A percentile compares a stretch with the other conserved stretches of the same genome.
Conservation (phyloP, 2,329 filamentous ascomycete species). For the Fusarium nematophilum region DNA sequence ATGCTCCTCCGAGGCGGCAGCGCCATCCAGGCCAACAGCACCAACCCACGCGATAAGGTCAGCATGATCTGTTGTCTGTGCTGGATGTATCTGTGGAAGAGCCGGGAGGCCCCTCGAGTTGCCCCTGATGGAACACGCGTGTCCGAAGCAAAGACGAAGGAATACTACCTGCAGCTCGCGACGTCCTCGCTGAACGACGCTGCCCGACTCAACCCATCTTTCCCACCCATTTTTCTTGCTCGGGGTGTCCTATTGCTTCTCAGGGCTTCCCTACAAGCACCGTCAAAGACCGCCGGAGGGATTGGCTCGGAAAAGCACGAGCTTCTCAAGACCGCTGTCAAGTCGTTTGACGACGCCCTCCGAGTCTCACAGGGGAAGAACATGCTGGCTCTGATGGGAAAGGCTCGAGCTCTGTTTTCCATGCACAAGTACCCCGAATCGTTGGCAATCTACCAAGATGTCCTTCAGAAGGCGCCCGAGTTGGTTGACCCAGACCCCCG, state of each 20-base stretch:
- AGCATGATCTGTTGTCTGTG: constrained; percentile 86
- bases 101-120: constrained; percentile 77
- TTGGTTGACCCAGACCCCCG: constrained; percentile 93
- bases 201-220: constrained; percentile 91
- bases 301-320: constrained; percentile 81
- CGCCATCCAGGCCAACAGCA: constrained; percentile 75
- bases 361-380: constrained; percentile 87
- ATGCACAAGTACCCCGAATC: constrained; percentile 88
- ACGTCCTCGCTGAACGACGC: constrained; percentile 94
- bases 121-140: constrained; percentile 71
- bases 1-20: constrained; percentile 79
- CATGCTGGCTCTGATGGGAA: constrained; percentile 91
- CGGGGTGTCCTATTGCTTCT: constrained; percentile 90
- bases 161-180: constrained; percentile 90
- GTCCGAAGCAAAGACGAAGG: constrained; percentile 88
- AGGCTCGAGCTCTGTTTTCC: constrained; percentile 86
- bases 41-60: constrained; percentile 83
- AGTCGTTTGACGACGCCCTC: constrained; percentile 94
- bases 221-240: constrained; percentile 90
- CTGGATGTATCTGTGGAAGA: constrained; percentile 93
- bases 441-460: constrained; percentile 86
- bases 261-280: constrained; percentile 84
- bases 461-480: constrained; percentile 85
- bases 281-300: constrained; percentile 74
- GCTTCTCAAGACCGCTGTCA: constrained; percentile 84